These are phyloP conservation scores for Effrenium voratum DNA, from an alignment of 73 alveolate species.

Conservation along the genomic window DNA sequence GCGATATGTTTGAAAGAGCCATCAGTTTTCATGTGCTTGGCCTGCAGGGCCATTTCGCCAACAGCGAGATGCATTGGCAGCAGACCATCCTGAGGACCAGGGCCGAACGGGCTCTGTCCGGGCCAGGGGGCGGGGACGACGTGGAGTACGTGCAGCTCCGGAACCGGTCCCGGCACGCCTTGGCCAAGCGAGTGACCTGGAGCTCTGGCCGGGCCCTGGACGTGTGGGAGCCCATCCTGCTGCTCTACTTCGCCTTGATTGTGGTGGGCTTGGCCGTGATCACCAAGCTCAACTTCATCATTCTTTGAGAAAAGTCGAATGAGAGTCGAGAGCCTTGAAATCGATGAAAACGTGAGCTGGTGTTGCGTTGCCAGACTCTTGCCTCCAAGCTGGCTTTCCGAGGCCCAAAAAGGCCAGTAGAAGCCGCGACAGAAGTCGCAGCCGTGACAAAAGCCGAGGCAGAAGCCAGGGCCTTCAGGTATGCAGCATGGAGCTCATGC, in stretches of 20 bases:
- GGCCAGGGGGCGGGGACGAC: slow-evolving; percentile 41
- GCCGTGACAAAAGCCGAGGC: too few relatives aligned
- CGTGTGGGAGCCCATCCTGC: slow-evolving; percentile 43
- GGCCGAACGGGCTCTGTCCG: slow-evolving; percentile 61
- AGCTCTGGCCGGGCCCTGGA: slow-evolving; percentile 53
- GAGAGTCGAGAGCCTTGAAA: too few relatives aligned
- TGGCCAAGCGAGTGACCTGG: slow-evolving; percentile 35
- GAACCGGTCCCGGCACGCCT: slow-evolving; percentile 43
- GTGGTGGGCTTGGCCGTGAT: slow-evolving; percentile 64
- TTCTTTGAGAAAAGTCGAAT: background rate
- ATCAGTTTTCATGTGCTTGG: too few relatives aligned
- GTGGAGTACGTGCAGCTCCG: slow-evolving; percentile 80
- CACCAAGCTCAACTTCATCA: slow-evolving; percentile 76
- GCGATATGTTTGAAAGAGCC: too few relatives aligned
- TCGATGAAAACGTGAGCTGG: too few relatives aligned
- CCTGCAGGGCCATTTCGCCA: slow-evolving; percentile 81
- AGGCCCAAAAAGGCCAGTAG: too few relatives aligned
- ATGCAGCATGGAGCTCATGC: too few relatives aligned
- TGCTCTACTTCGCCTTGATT: slow-evolving; percentile 62
- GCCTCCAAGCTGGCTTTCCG: too few relatives aligned
- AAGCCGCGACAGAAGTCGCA: too few relatives aligned
- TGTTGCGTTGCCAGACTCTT: too few relatives aligned
- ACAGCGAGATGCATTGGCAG: slow-evolving; percentile 47
- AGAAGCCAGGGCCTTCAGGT: too few relatives aligned
- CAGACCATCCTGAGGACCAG: slow-evolving; percentile 35